Conservation (phyloP, 176 grass and related monocot genomes). For the Poa pratensis region DNA sequence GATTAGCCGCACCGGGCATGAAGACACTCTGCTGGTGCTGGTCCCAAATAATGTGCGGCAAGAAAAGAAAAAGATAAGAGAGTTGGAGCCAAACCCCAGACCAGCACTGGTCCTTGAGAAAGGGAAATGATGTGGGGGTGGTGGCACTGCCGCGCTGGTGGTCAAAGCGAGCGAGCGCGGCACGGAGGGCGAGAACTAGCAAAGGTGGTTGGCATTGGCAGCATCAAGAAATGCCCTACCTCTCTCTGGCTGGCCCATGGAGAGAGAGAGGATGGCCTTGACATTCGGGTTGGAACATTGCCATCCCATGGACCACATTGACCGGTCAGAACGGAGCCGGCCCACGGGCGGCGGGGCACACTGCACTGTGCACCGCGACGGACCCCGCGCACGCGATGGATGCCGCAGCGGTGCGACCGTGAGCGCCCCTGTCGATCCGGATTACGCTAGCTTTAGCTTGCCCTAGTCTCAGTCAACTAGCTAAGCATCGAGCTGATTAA, state of each 20-base stretch:
- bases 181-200: not conserved
- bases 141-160: too few species aligned
- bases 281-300: slow-evolving; percentile 26
- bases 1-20: too few species aligned
- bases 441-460: slow-evolving; percentile 23
- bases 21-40: too few species aligned
- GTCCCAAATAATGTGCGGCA: too few species aligned
- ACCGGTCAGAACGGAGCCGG: too few species aligned
- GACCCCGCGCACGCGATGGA: slow-evolving; percentile 17
- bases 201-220: slow-evolving; percentile 53
- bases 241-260: slow-evolving; percentile 22
- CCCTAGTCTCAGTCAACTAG: not conserved
- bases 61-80: too few species aligned
- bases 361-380: slow-evolving; percentile 26
- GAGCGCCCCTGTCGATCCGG: slow-evolving; percentile 22
- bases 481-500: not conserved
- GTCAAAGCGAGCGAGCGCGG: too few species aligned
- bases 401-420: not conserved
- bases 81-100: too few species aligned
- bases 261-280: not conserved
- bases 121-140: too few species aligned
- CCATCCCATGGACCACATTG: slow-evolving; percentile 50
- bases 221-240: slow-evolving; percentile 60
- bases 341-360: slow-evolving; percentile 33
- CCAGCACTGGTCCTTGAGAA: too few species aligned